Evolutionary conservation across 257 asterid species (phyloP), one percentile per base, ranked within the genome.

Genomic region (Nicotiana tomentosiformis): DNA sequence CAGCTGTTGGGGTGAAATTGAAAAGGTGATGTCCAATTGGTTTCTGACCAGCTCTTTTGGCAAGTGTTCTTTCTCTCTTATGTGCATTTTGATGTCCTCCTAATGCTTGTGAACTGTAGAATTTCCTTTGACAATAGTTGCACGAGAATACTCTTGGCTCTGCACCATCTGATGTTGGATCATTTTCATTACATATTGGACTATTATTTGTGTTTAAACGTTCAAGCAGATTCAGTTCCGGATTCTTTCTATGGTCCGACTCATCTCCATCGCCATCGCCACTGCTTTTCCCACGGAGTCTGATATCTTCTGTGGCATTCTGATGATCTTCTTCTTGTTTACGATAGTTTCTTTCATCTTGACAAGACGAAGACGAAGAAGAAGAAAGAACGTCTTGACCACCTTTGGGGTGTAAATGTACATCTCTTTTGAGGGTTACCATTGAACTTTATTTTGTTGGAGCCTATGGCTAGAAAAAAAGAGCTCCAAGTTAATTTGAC

Each of bases 71-170:
- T 49, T 89, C 91, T 23, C 89, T 85, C 37, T 89, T 89, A 16
- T 89, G 91, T 8, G 91, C 91, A 55, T 89, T 89, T 32, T 89
- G 91, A 66, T 89, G 91, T 26, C 91, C 91, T 1, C 91, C 91
- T 3, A 89, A 82, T 16, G 91, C 91, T 39, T 89, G 91, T n/a
- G 91, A 87, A 72, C 91, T 89, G 78, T 84, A 89, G 86, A 89
- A 89, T 49, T 87, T 89, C 43, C 91, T 81, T 15, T 87, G 90
- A 37, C 91, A 89, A 77, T 87, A 89, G 57, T 87, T 89, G 90
- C 91, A 84, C 0, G 87, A 74, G 66, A 84, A 81, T 7, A 81
- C 77, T 64, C 79, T 55, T 72, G 55, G 74, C 29, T 35, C 67
- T 4, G 51, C 51, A 53, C 35, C 67, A 53, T 53, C 57, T 53